Percentiles rank a stretch among this genome's conserved stretches.
phyloP scores from a whole-genome alignment of 352 stramenopile genomes.

The Pythium brachiatum region DNA sequence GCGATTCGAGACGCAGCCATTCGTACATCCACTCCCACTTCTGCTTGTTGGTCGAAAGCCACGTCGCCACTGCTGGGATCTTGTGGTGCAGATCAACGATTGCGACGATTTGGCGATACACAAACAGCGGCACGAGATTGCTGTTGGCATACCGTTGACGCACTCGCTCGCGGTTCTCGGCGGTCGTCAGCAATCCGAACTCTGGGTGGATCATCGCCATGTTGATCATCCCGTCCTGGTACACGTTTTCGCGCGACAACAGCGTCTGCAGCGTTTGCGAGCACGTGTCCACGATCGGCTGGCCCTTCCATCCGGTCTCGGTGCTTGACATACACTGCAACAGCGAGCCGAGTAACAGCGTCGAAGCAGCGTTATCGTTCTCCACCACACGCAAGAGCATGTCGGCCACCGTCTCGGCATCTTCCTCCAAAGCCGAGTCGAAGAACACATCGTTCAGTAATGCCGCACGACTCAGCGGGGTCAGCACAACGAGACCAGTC shows the following conservation, averaged over 20 bases:
- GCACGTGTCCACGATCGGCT: conserved; percentile 79
- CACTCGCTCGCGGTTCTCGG: conserved; percentile 62
- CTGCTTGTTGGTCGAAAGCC: conserved; percentile 48
- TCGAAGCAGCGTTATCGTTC: conserved; percentile 53
- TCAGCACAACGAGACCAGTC: conserved; percentile 50
- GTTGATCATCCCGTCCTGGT: conserved; percentile 63
- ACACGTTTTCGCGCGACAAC: conserved; percentile 56
- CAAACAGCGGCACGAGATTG: conserved; percentile 70
- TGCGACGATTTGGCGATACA: conserved; percentile 75
- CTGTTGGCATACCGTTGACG: conserved; percentile 64
- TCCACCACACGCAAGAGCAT: conserved; percentile 71
- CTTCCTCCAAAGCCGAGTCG: conserved; percentile 83
- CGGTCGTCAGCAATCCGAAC: conserved; percentile 67
- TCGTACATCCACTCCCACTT: conserved; percentile 87
- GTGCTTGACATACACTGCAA: conserved; percentile 76
- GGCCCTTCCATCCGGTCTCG: conserved; percentile 85
- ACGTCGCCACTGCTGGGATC: conserved; percentile 49
- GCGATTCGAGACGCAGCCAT: conserved; percentile 83
- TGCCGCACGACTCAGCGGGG: conserved; percentile 52
- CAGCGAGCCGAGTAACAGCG: conserved; percentile 63
- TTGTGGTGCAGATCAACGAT: conserved; percentile 71
- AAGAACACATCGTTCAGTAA: conserved; percentile 83
- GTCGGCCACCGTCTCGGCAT: conserved; percentile 78
- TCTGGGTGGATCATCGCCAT: conserved; percentile 61
- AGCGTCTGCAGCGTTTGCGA: conserved; percentile 59